Evolutionary conservation across 2,329 filamentous ascomycete genomes (phyloP), one percentile per base, ranked within the genome.

Genomic region (Leptographium procerum): DNA sequence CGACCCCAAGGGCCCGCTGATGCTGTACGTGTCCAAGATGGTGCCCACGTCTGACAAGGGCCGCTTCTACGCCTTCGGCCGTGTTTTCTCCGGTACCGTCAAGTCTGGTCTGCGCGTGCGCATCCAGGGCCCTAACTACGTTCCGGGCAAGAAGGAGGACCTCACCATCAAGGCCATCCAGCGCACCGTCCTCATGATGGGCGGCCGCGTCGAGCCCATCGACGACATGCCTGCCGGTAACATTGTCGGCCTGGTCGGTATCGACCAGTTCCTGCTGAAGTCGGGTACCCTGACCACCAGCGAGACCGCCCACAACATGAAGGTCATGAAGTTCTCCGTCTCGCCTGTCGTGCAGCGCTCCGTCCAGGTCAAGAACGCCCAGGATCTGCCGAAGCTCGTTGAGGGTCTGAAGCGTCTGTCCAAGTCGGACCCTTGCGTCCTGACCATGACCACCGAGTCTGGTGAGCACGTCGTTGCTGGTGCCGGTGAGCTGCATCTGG

Each of bases 1-100:
- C 77, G 90, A 99, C 77, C 83, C 92, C 77, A 95, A 96, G 83
- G 94, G 84, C 75, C 89, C 92, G 71, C 94, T 99, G 78, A 99
- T 99, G 94, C 84, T 97, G 68, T 99, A 99, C 88, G 91, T 99
- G 76, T 99, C 94, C 77, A 99, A 99, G 90, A 99, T 99, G 94
- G 94, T 99, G 72, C 94, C 94, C 71, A 99, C 94, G 69, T 95
- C 91, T 70, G 94, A 99, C 74, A 97, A 96, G 88, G 94, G 94
- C 78, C 92, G 94, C 80, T 99, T 99, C 90, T 99, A 96, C 82
- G 94, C 94, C 76, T 99, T 99, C 81, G 94, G 94, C 80, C 94
- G 94, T 95, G 94, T 99, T 80, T 99, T 97, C 85, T 82, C 94
- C 69, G 94, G 94, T 88, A 97, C 91, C 74, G 94, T 96, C 81